A percentile compares a stretch with the other conserved stretches of the same genome.
Conservation (phyloP, 306 rosid species). For the Hippophae tibetana region DNA sequence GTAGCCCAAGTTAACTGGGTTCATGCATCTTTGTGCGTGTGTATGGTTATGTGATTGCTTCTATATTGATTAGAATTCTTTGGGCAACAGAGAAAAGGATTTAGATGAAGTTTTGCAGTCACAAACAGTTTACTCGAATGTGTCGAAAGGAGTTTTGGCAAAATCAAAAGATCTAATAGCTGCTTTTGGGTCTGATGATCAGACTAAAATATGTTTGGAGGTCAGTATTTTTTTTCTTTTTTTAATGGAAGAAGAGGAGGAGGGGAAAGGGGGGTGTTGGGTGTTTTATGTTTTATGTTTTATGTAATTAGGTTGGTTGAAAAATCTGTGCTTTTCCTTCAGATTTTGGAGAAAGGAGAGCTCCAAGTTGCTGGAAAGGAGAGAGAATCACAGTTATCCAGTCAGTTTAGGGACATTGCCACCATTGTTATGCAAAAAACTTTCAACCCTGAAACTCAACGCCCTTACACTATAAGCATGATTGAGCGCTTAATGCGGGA, state of each 20-base stretch:
- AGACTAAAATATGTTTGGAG: constrained; percentile 66
- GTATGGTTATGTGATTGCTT: background rate
- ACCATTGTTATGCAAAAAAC: constrained; percentile 94
- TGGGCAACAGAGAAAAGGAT: constrained; percentile 65
- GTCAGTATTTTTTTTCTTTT: constrained; percentile 18
- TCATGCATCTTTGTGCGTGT: background rate
- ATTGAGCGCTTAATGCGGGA: constrained; percentile 87
- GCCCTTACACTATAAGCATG: constrained; percentile 93
- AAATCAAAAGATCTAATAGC: constrained; percentile 67
- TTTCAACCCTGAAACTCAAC: constrained; percentile 81
- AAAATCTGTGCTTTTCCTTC: background rate
- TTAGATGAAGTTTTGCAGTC: constrained; percentile 91
- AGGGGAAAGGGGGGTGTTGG: no score
- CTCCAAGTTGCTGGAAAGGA: constrained; percentile 96
- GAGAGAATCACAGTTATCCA: constrained; percentile 77
- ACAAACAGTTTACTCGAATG: constrained; percentile 72
- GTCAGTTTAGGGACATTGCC: constrained; percentile 93
- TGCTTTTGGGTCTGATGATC: constrained; percentile 86
- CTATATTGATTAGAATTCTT: background rate
- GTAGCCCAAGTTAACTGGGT: background rate
- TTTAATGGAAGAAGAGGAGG: no score
- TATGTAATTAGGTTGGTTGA: background rate
- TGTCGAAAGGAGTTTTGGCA: constrained; percentile 91
- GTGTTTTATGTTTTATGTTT: background rate
- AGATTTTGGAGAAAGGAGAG: constrained; percentile 88